These are phyloP conservation scores for Triglochin maritima DNA, from an alignment of 106 monocot genomes.

Conservation along the genomic window DNA sequence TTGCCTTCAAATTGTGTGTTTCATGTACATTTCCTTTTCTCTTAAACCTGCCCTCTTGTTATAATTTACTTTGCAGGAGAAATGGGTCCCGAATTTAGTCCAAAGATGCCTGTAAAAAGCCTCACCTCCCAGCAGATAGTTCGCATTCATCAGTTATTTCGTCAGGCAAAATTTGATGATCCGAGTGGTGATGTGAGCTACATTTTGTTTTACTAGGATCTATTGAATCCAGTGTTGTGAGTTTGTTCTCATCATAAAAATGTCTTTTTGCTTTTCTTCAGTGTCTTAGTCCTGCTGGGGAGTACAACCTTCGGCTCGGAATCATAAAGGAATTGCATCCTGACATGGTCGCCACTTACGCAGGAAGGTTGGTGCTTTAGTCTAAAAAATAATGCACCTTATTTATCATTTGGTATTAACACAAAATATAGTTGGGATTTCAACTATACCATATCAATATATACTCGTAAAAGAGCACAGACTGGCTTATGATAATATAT, in stretches of 20 bases:
- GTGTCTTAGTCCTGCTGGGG: slow-evolving; percentile 99
- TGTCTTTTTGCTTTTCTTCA: slow-evolving; percentile 3
- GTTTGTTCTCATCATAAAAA: no score
- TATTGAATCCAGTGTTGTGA: no score
- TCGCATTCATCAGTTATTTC: slow-evolving; percentile 94
- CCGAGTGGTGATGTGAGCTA: slow-evolving; percentile 85
- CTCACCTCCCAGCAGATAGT: slow-evolving; percentile 87
- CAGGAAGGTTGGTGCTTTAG: slow-evolving; percentile 54
- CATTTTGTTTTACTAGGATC: neutral
- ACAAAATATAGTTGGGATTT: no score
- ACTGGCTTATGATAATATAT: no score
- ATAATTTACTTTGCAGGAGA: slow-evolving; percentile 40
- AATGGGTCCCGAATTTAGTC: slow-evolving; percentile 92
- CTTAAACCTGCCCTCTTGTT: neutral
- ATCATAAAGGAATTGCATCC: slow-evolving; percentile 96
- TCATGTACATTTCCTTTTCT: no score
- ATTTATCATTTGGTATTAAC: neutral
- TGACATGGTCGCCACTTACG: slow-evolving; percentile 93
- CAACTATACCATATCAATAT: no score
- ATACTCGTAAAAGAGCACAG: no score
- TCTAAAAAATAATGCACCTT: neutral
- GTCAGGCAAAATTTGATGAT: slow-evolving; percentile 98
- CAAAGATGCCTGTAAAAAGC: slow-evolving; percentile 74
- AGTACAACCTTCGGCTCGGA: slow-evolving; percentile 95
- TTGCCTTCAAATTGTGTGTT: no score